Conservation (phyloP, 1,139 yeast genomes). For the Blastobotrys apis region DNA sequence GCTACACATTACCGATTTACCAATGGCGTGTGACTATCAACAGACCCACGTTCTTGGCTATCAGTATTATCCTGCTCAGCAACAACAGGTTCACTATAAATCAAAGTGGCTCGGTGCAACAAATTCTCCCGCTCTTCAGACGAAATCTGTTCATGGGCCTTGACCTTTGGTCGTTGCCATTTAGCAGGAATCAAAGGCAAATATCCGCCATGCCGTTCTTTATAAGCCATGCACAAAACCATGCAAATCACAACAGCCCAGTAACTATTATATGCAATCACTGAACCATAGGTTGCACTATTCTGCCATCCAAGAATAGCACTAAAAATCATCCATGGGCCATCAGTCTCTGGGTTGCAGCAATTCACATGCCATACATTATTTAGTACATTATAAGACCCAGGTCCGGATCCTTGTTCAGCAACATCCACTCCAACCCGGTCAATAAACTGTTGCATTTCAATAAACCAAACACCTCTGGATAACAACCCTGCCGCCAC, state of each 20-base stretch:
- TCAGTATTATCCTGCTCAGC: neutral
- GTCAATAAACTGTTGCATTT: constrained; percentile 58
- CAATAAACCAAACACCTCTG: constrained; percentile 86
- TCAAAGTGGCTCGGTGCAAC: constrained; percentile 21
- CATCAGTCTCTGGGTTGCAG: constrained; percentile 85
- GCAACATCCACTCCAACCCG: constrained; percentile 84
- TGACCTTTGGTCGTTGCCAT: constrained; percentile 19
- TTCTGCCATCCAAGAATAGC: constrained; percentile 96
- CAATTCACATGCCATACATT: constrained; percentile 96
- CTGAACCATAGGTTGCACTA: constrained; percentile 90
- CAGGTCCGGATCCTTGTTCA: constrained; percentile 91
- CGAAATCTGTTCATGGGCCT: constrained; percentile 8
- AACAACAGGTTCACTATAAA: constrained; percentile 15
- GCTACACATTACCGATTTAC: no score
- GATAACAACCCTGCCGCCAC: constrained; percentile 89
- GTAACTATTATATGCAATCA: constrained; percentile 66
- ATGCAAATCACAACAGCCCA: constrained; percentile 61
- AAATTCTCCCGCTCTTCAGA: constrained; percentile 21
- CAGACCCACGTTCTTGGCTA: constrained; percentile 16
- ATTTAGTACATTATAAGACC: constrained; percentile 76
- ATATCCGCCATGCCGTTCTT: constrained; percentile 49
- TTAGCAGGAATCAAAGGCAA: constrained; percentile 28
- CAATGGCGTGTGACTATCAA: constrained; percentile 26
- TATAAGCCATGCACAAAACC: constrained; percentile 48
- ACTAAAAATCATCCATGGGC: constrained; percentile 90